Conservation (phyloP, 2,329 filamentous ascomycete genomes). For the Hypoxylon sp. region DNA sequence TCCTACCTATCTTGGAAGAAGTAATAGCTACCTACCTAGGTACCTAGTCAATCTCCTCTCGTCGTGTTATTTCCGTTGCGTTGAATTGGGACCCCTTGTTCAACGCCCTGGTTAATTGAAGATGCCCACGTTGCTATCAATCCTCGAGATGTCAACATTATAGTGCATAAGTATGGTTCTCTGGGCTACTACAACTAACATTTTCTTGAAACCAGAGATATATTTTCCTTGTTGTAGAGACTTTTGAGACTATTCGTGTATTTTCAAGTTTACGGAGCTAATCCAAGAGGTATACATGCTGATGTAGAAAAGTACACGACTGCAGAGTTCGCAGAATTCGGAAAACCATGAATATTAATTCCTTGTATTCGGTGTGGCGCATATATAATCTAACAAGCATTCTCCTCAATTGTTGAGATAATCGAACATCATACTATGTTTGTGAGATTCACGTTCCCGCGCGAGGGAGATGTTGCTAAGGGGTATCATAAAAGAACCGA, state of each 20-base stretch:
- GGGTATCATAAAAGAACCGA: neutral
- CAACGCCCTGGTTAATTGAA: neutral
- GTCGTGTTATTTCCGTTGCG: neutral
- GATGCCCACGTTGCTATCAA: neutral
- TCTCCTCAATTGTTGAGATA: neutral
- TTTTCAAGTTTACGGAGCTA: too few species aligned
- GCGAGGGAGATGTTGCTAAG: neutral
- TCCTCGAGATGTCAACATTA: neutral
- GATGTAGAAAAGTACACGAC: neutral
- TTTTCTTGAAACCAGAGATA: too few species aligned
- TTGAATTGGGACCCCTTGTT: neutral
- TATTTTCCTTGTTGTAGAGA: too few species aligned
- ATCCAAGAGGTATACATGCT: too few species aligned
- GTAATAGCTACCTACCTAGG: neutral
- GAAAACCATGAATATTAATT: neutral
- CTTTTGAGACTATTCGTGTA: too few species aligned
- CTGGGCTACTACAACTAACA: too few species aligned
- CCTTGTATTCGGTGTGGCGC: neutral
- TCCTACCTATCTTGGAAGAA: neutral
- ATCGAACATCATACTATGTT: neutral
- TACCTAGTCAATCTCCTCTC: neutral
- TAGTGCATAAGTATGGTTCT: too few species aligned
- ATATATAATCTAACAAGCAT: neutral
- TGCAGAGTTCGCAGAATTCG: neutral
- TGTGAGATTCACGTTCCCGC: neutral